Conservation (phyloP, 2,329 filamentous ascomycete genomes). For the Ceratocystis huliohia region DNA sequence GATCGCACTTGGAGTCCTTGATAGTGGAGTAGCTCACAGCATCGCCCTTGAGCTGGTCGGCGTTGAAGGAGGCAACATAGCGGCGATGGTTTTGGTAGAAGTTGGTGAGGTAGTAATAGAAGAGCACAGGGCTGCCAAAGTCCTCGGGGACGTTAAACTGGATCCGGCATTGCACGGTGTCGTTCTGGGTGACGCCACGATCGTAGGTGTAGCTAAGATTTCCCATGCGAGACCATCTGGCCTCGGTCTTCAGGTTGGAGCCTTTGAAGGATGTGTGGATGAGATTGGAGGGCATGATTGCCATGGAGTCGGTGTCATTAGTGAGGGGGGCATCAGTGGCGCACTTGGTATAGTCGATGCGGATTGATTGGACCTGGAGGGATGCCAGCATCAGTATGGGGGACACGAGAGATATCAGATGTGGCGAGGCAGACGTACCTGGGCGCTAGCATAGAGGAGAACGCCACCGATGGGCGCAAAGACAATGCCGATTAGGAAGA, state of each 20-base stretch:
- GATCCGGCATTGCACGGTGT: conserved; percentile 52
- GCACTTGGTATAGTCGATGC: conserved; percentile 83
- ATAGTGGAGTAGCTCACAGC: conserved; percentile 49
- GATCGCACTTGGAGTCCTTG: conserved; percentile 57
- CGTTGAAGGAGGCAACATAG: conserved; percentile 82
- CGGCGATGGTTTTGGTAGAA: conserved; percentile 98
- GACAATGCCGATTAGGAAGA: conserved; percentile 81
- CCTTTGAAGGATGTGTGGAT: conserved; percentile 62
- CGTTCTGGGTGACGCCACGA: conserved; percentile 28
- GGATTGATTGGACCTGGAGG: conserved; percentile 70
- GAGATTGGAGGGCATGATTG: conserved; percentile 41
- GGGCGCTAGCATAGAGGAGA: conserved; percentile 70
- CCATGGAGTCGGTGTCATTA: conserved; percentile 29
- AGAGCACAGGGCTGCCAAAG: conserved; percentile 68
- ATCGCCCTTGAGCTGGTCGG: conserved; percentile 65
- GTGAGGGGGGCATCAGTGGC: conserved; percentile 38
- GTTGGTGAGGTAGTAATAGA: conserved; percentile 93
- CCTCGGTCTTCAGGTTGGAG: conserved; percentile 29
- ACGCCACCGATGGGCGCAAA: conserved; percentile 87
- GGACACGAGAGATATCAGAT: neutral
- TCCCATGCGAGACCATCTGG: conserved; percentile 33
- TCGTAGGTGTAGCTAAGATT: conserved; percentile 31
- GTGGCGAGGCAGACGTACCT: conserved; percentile 38
- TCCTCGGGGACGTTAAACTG: conserved; percentile 67
- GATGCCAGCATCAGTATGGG: conserved; percentile 4